phyloP scores from a whole-genome alignment of 2,329 filamentous ascomycete genomes.

The Rutstroemia sp. region DNA sequence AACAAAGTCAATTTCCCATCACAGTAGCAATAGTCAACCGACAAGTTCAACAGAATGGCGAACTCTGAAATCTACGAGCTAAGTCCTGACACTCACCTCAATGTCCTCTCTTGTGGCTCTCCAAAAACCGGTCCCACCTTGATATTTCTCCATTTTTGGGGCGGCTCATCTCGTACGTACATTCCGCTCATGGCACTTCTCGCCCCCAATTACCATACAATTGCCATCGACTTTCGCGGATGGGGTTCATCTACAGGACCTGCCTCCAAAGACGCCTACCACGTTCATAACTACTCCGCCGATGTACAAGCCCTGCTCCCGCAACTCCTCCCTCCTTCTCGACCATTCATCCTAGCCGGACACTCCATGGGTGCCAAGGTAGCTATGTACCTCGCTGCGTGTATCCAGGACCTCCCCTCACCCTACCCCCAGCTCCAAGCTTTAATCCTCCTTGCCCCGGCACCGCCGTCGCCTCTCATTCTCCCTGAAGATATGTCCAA shows the following conservation, averaged over 20 bases:
- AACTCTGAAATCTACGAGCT: neutral
- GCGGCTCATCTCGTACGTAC: slow-evolving; percentile 32
- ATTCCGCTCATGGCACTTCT: slow-evolving; percentile 14
- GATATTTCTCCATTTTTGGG: slow-evolving; percentile 35
- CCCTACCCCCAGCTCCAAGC: slow-evolving; percentile 18
- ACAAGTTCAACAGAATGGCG: neutral
- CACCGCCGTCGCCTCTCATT: slow-evolving; percentile 28
- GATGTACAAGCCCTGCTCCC: slow-evolving; percentile 22
- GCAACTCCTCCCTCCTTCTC: slow-evolving; percentile 6
- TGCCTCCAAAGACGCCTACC: slow-evolving; percentile 22
- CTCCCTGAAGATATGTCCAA: slow-evolving; percentile 29
- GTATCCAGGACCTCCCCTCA: neutral
- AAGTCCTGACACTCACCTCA: slow-evolving; percentile 2
- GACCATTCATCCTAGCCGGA: slow-evolving; percentile 29
- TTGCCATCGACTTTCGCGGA: slow-evolving; percentile 31
- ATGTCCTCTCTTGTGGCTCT: slow-evolving; percentile 4
- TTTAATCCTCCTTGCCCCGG: slow-evolving; percentile 18
- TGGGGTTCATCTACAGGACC: slow-evolving; percentile 32
- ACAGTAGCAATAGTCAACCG: neutral
- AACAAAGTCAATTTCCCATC: too few relatives aligned
- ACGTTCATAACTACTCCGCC: slow-evolving; percentile 22
- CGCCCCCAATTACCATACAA: slow-evolving; percentile 14
- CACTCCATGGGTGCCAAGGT: slow-evolving; percentile 37
- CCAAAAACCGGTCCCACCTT: slow-evolving; percentile 6
- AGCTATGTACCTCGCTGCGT: slow-evolving; percentile 9